Percentiles rank a stretch among this genome's conserved stretches.
Conservation (phyloP, 2,329 filamentous ascomycete species). For the Cordyceps cicadae region DNA sequence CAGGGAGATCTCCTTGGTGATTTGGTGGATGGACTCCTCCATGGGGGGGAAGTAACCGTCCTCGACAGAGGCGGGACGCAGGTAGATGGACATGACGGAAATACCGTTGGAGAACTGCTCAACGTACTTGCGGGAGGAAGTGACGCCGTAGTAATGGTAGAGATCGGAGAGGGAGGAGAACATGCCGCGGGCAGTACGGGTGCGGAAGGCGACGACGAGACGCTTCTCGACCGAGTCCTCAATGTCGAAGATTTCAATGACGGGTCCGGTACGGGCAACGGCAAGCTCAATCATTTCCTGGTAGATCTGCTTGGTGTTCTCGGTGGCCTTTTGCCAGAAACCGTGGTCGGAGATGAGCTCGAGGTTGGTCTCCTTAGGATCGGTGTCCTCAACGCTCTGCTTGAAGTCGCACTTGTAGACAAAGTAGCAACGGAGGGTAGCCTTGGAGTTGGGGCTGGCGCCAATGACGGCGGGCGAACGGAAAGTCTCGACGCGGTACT, state of each 20-base stretch:
- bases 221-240: slow-evolving; percentile 87
- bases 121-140: slow-evolving; percentile 92
- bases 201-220: slow-evolving; percentile 88
- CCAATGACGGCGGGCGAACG: slow-evolving; percentile 78
- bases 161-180: slow-evolving; percentile 94
- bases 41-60: slow-evolving; percentile 63
- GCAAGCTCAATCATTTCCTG: slow-evolving; percentile 85
- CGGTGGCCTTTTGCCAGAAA: slow-evolving; percentile 91
- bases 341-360: slow-evolving; percentile 88
- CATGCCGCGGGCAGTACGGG: slow-evolving; percentile 81
- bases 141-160: slow-evolving; percentile 98
- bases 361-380: slow-evolving; percentile 73
- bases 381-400: slow-evolving; percentile 60
- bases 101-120: slow-evolving; percentile 99
- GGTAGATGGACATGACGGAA: slow-evolving; percentile 91
- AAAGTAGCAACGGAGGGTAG: slow-evolving; percentile 93
- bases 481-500: slow-evolving; percentile 96
- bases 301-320: slow-evolving; percentile 93
- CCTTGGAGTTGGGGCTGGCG: slow-evolving; percentile 56
- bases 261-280: slow-evolving; percentile 77
- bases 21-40: slow-evolving; percentile 93
- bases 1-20: slow-evolving; percentile 96
- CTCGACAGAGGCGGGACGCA: slow-evolving; percentile 60
- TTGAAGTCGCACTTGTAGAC: slow-evolving; percentile 94
- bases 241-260: slow-evolving; percentile 97